Evolutionary conservation across 2,329 filamentous ascomycete species (phyloP), one percentile per base, ranked within the genome.

Genomic region (Aspergillus novofumigatus): DNA sequence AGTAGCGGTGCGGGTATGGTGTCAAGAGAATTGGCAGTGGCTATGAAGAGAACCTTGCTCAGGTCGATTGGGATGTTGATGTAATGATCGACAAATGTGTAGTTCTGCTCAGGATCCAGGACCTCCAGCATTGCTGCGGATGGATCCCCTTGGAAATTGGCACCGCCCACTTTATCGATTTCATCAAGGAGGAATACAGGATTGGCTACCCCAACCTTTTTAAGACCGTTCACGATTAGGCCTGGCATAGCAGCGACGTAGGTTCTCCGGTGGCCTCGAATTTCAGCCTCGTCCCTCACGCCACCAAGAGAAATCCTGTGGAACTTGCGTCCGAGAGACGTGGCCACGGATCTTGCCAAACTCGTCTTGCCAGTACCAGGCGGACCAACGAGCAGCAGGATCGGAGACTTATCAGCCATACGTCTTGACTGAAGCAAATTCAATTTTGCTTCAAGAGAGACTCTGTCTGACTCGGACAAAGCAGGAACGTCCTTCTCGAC

Each of bases 191-290:
- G 78, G 77, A 99, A 90, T 56, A 99, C 93, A 0, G 94, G 94
- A 70, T 99, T 99, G 2, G 91, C 86, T 21, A 97, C 93, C 49
- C 92, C 93, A 32, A 95, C 93, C 78, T 97, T 99, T 77, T 94
- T 92, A 55, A 99, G 73, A 0, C 93, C 94, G 71, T 92, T 92
- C 29, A 97, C 92, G 58, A 99, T 89, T 55, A 97, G 81, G 54
- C 94, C 94, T 9, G 94, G 94, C 93, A 99, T 97, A n/a, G 94
- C 94, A 23, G 94, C 94, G 57, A 99, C 94, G 70, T 99, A 99
- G 0, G 94, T 99, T 65, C 94, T 84, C 55, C 94, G 85, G 75
- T 99, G 94, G 9, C 94, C 94, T 58, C 94, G 86, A 59, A 99
- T 97, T 77, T 99, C 94, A 17, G 94, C 94, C 74, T 99, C 94